Percentiles rank a stretch among this genome's conserved stretches.
These are phyloP conservation scores for Withania somnifera DNA, from an alignment of 305 asterid genomes.

Conservation along the genomic window DNA sequence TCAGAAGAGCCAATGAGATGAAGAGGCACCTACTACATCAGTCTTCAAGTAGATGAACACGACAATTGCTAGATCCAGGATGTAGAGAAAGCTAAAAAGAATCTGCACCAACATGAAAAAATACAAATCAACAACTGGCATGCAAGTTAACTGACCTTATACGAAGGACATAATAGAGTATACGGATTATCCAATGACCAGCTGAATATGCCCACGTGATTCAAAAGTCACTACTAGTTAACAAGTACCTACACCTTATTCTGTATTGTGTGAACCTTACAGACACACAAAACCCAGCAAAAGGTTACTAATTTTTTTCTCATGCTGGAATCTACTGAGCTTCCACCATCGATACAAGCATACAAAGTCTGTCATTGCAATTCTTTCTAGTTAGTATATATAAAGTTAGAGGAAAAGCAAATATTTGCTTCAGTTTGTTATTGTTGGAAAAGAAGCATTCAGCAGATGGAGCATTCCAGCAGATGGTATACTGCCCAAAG, in stretches of 20 bases:
- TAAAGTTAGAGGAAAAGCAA: neutral
- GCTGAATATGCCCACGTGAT: neutral
- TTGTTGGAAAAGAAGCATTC: neutral
- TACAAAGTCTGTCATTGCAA: neutral
- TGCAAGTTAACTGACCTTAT: neutral
- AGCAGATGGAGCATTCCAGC: too few relatives aligned
- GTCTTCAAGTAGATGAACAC: constrained; percentile 71
- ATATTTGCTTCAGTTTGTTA: neutral
- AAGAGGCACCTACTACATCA: constrained; percentile 43
- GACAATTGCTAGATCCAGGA: constrained; percentile 70
- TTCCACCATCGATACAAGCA: neutral
- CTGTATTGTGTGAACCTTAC: neutral
- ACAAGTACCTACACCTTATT: neutral
- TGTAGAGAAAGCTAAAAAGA: constrained; percentile 68
- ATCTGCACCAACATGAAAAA: constrained; percentile 44
- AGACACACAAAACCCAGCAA: neutral
- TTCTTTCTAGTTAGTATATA: neutral
- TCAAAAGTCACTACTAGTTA: neutral
- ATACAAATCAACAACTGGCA: neutral
- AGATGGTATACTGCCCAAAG: neutral
- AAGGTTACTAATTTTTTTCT: neutral
- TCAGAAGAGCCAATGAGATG: neutral
- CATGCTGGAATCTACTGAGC: neutral
- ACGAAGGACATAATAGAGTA: neutral
- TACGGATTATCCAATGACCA: neutral